phyloP scores from a whole-genome alignment of 164 flowering plant species.

The Dillenia turbinata region DNA sequence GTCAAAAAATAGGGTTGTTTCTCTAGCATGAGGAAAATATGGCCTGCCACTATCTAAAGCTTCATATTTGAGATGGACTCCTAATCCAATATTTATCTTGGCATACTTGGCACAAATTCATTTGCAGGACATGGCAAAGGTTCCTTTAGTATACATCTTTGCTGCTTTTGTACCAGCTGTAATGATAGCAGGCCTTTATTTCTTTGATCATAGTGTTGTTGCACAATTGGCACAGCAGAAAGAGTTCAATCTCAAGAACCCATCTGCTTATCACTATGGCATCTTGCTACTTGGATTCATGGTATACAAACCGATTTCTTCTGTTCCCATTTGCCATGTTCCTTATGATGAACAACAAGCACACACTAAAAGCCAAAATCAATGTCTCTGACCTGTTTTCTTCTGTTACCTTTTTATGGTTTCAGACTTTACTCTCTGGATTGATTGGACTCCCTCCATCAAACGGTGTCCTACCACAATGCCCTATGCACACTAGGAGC shows the following conservation, averaged over 20 bases:
- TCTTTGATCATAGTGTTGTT: constrained; percentile 59
- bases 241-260: constrained; percentile 52
- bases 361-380: too few species aligned
- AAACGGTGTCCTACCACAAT: constrained; percentile 34
- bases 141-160: constrained; percentile 40
- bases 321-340: too few species aligned
- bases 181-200: constrained; percentile 53
- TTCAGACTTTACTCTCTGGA: constrained; percentile 36
- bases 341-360: too few species aligned
- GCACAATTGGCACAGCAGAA: constrained; percentile 57
- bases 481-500: constrained; percentile 36
- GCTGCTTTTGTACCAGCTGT: constrained; percentile 49
- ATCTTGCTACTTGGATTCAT: constrained; percentile 43
- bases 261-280: constrained; percentile 51
- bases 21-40: too few species aligned
- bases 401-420: constrained; percentile 5
- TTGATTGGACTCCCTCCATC: constrained; percentile 38
- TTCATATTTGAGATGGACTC: too few species aligned
- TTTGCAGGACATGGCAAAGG: constrained; percentile 46
- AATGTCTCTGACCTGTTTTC: not conserved
- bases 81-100: too few species aligned
- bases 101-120: too few species aligned
- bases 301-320: constrained; percentile 18
- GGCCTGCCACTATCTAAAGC: too few species aligned
- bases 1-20: too few species aligned